Base-by-base conservation (phyloP, 192 early-diverging fungal species). In the Podochytrium sp. region DNA sequence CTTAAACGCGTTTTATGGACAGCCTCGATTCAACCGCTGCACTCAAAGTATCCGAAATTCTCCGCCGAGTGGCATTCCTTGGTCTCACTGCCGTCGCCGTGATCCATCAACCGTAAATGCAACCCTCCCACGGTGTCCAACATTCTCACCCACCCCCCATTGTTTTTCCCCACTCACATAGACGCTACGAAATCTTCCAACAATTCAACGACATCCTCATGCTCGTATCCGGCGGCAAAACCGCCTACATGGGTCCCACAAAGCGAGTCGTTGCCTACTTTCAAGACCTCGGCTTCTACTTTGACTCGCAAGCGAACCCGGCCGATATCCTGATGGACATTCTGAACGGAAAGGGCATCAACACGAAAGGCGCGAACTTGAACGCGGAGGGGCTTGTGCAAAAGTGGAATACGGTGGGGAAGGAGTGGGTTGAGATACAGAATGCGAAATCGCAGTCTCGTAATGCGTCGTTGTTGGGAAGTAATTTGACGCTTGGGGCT, bases 141-240 rank as follows among this genome's bases (percentile, higher is more conserved):
- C 2, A 83, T 86, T n/a, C n/a, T n/a, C n/a, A n/a, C n/a, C n/a
- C n/a, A n/a, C n/a, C n/a, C n/a, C n/a, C n/a, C n/a, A n/a, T n/a
- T n/a, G n/a, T n/a, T n/a, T n/a, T n/a, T n/a, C n/a, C n/a, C n/a
- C n/a, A n/a, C n/a, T n/a, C n/a, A n/a, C n/a, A n/a, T n/a, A n/a
- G n/a, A n/a, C 6, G 80, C 80, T 2, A 78, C 90, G 1, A 91
- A 70, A 90, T 92, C 64, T 94, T 94, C 80, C 80, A 87, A 30
- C 80, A 85, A 30, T 93, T 95, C 72, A 91, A 95, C 80, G 87
- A 91, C 33, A 41, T 83, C 64, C 87, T 94, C 16, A 89, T 94
- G 47, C 65, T 94, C 42, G 74, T 89, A 39, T 83, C 87, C 51
- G 88, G 87, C 23, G 92, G 92, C 7, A 76, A 77, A n/a, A 80